Conservation (phyloP, 2,329 filamentous ascomycete species). For the Aspergillus fijiensis region DNA sequence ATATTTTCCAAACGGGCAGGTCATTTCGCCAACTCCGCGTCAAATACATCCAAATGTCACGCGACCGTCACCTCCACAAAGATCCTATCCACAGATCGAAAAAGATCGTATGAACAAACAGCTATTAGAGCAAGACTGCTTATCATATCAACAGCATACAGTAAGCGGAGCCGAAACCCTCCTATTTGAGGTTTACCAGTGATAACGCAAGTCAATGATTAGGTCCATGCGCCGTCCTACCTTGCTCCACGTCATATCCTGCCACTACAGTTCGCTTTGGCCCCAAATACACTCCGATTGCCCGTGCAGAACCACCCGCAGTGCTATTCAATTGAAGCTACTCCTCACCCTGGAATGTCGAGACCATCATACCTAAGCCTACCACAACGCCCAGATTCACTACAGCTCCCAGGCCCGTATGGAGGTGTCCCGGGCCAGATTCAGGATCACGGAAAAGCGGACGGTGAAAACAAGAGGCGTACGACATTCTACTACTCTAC, state of each 20-base stretch:
- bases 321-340: too few species aligned
- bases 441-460: background rate
- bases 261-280: background rate
- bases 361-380: too few species aligned
- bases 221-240: background rate
- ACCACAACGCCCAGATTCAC: background rate
- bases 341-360: too few species aligned
- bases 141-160: constrained; percentile 11
- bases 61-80: background rate
- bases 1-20: background rate
- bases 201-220: background rate
- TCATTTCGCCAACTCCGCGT: background rate
- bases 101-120: constrained; percentile 8
- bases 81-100: background rate
- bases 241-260: background rate
- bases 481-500: background rate
- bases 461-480: background rate
- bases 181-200: background rate
- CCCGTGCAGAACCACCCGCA: too few species aligned
- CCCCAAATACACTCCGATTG: background rate
- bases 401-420: background rate
- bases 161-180: background rate
- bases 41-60: background rate
- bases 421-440: background rate
- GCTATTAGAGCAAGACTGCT: constrained; percentile 16